Evolutionary conservation across 2,329 filamentous ascomycete species (phyloP), one percentile per base, ranked within the genome.

Genomic region (Epichloe bromicola): DNA sequence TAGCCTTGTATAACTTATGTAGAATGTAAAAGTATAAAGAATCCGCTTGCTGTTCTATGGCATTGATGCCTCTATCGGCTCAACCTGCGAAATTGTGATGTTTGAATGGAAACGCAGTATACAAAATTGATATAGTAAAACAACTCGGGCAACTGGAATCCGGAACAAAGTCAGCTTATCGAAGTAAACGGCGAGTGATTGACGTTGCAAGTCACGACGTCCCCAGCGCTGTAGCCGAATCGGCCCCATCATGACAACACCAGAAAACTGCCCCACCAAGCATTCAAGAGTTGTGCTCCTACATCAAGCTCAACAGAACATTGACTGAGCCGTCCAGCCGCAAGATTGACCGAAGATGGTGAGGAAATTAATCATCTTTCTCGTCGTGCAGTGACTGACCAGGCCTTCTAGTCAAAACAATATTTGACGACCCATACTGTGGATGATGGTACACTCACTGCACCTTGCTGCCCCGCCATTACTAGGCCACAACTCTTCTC

Each of bases 341-440:
- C 43, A 36, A 39, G 48, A 12, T 14, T 23, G 15, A 19, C 2
- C 34, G 6, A 51, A 51, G 52, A 66, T 66, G 63, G 63, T 63
- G 58, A 56, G 59, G 14, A 40, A 19, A 20, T 6, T 10, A 14
- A 37, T n/a, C 3, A 12, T 37, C 26, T 36, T 26, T 26, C 23
- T n/a, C 20, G 19, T 23, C 34, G 15, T 33, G 5, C 15, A 34
- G 17, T 50, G 20, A 49, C 49, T 55, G 20, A 56, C 46, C 12
- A 12, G 12, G 3, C 8, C 10, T 17, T 44, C 8, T 54, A 96
- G 93, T 98, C 93, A 51, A 97, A 97, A 74, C 93, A 97, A 83
- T 98, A 96, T 67, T 79, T 98, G 56, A 94, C 91, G 62, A 85
- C 86, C 58, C 88, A 95, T 68, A 91, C 89, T 42, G 80, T 95